Percentiles rank a stretch among this genome's conserved stretches.
Evolutionary conservation across 2,329 filamentous ascomycete genomes (phyloP).

Genomic region (Trichoderma atroviride): DNA sequence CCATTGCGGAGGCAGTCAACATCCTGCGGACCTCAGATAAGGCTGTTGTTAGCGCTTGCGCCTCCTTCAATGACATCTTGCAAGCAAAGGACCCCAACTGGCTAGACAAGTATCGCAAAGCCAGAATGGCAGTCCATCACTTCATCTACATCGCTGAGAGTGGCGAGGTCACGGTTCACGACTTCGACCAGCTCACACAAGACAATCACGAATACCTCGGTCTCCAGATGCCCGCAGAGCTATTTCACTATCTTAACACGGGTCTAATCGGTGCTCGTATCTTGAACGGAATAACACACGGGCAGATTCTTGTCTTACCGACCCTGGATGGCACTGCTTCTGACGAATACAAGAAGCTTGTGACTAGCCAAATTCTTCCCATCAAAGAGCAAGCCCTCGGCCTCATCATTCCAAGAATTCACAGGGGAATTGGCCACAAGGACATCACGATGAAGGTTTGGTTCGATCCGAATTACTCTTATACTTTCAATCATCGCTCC

Average conservation of each 20-base stretch:
- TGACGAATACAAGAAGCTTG: constrained; percentile 77
- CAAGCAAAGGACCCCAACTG: constrained; percentile 73
- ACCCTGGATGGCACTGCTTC: constrained; percentile 83
- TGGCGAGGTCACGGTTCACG: constrained; percentile 77
- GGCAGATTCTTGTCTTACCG: constrained; percentile 76
- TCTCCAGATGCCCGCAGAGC: constrained; percentile 84
- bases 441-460: constrained; percentile 78
- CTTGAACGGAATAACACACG: constrained; percentile 79
- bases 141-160: constrained; percentile 77
- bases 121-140: constrained; percentile 82
- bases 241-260: constrained; percentile 85
- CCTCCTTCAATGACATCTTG: constrained; percentile 78
- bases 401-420: constrained; percentile 75
- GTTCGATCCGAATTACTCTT: constrained; percentile 73
- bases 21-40: constrained; percentile 71
- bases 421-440: constrained; percentile 82
- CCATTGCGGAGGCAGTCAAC: constrained; percentile 75
- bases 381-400: constrained; percentile 76
- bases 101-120: constrained; percentile 83
- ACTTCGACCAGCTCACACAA: constrained; percentile 71
- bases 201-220: constrained; percentile 90
- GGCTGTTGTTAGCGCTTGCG: constrained; percentile 71
- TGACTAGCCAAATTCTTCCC: constrained; percentile 72
- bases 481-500: constrained; percentile 65
- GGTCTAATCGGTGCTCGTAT: constrained; percentile 80